Evolutionary conservation across 192 early-diverging fungal species (phyloP), one percentile per base, ranked within the genome.

Genomic region (Funneliformis geosporum): DNA sequence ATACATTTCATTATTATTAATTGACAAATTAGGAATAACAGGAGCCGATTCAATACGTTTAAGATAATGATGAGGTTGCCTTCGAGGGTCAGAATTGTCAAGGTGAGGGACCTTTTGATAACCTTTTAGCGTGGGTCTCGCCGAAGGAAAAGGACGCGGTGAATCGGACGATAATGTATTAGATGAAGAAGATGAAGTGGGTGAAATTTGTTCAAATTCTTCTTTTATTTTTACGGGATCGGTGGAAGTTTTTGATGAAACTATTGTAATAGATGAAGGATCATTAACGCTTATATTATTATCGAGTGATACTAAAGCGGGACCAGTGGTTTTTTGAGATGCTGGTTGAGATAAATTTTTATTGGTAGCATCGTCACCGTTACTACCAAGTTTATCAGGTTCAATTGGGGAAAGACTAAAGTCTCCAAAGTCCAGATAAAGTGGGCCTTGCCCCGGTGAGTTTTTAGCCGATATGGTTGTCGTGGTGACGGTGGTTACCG

Each of bases 21-120:
- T 25, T 8, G 55, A 44, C 25, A 59, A 8, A 42, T 23, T 39
- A 21, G 55, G 73, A 11, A 76, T 76, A 14, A 27, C 59, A 28
- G 75, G 61, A 44, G 75, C 61, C 2, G 75, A 76, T 64, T 76
- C 75, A 16, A 64, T 76, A 43, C 75, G 39, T 65, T 76, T 61
- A 76, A 76, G 23, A 64, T 76, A 39, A 68, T 68, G 66, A 39
- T 68, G 33, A 33, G 33, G 21, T 18, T 21, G 7, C 46, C 28
- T 76, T 47, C 42, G 40, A 47, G 23, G 16, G 42, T 76, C 55
- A 1, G n/a, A 64, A 64, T 28, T 28, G 1, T 64, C 27, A 14
- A 2, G 27, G 18, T 62, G 10, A 11, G 62, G 62, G 27, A 55
- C 50, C 21, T 55, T 55, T 12, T 64, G 62, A 11, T 9, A 64